Evolutionary conservation across 2,329 filamentous ascomycete genomes (phyloP).

Genomic region (Pleoardoris graminearum): DNA sequence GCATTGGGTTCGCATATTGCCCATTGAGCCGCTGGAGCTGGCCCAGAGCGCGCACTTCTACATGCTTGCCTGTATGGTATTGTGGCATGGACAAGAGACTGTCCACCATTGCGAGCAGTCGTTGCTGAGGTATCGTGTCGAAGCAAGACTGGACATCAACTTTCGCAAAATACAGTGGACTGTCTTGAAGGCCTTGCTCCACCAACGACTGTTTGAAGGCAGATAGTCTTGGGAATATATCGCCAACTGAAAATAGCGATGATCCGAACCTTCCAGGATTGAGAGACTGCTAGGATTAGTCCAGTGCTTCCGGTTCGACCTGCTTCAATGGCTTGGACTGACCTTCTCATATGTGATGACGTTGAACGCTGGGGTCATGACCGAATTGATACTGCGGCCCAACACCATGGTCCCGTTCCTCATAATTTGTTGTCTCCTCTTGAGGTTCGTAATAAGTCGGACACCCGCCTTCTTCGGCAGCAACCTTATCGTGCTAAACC

Average conservation of each 20-base stretch:
- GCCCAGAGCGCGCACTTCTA: constrained; percentile 64
- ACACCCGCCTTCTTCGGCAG: constrained; percentile 78
- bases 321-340: constrained; percentile 11
- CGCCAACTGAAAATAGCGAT: constrained; percentile 77
- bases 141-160: constrained; percentile 91
- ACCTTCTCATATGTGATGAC: constrained; percentile 80
- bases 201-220: constrained; percentile 63
- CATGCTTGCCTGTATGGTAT: constrained; percentile 76
- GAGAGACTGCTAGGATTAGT: constrained; percentile 28
- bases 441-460: constrained; percentile 85
- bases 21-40: constrained; percentile 38
- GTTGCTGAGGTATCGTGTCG: constrained; percentile 87
- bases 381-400: constrained; percentile 68
- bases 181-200: constrained; percentile 35
- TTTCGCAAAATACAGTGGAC: constrained; percentile 81
- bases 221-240: constrained; percentile 75
- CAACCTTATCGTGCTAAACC: constrained; percentile 77
- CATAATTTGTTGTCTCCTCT: constrained; percentile 61
- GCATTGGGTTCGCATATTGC: constrained; percentile 35
- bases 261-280: constrained; percentile 69
- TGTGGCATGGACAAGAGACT: constrained; percentile 58
- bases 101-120: constrained; percentile 69
- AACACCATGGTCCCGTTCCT: constrained; percentile 59
- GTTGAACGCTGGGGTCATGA: constrained; percentile 73
- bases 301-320: not conserved